phyloP scores from a whole-genome alignment of 2,329 filamentous ascomycete genomes.

The Claviceps africana region DNA sequence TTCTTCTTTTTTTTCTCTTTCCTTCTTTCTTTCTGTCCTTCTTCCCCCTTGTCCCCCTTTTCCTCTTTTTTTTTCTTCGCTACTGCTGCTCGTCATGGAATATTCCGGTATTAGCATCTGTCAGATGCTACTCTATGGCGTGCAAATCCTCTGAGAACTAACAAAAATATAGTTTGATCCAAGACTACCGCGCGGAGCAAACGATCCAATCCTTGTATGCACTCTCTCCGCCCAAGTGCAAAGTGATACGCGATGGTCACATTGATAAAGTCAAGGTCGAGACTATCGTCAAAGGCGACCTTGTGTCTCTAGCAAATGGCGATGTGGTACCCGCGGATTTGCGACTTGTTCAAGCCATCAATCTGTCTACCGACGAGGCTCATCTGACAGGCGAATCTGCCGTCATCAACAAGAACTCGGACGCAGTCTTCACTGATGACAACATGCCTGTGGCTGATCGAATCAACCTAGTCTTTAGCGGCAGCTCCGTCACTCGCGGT shows the following conservation, averaged over 20 bases:
- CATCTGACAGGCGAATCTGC: conserved; percentile 61
- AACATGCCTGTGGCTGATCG: conserved; percentile 54
- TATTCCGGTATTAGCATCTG: not conserved
- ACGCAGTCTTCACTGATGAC: conserved; percentile 35
- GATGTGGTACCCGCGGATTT: conserved; percentile 59
- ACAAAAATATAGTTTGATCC: conserved; percentile 30
- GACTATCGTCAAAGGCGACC: conserved; percentile 49
- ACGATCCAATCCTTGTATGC: conserved; percentile 47
- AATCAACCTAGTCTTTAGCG: conserved; percentile 57
- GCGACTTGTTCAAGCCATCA: conserved; percentile 51
- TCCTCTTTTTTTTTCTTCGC: not conserved
- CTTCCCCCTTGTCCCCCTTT: too few species aligned
- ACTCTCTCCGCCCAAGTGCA: conserved; percentile 44
- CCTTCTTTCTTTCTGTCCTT: too few species aligned
- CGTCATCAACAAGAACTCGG: conserved; percentile 52
- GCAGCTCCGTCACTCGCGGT: conserved; percentile 57
- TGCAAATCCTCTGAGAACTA: not conserved
- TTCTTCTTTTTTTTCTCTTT: not conserved
- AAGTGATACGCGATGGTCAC: conserved; percentile 40
- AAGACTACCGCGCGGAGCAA: conserved; percentile 48
- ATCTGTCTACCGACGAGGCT: conserved; percentile 63
- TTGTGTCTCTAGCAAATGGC: conserved; percentile 48
- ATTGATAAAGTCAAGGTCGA: conserved; percentile 39
- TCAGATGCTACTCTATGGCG: not conserved
- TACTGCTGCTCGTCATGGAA: not conserved